A percentile compares a stretch with the other conserved stretches of the same genome.
Conservation (phyloP, 331 rosid species). For the Quercus lobata region DNA sequence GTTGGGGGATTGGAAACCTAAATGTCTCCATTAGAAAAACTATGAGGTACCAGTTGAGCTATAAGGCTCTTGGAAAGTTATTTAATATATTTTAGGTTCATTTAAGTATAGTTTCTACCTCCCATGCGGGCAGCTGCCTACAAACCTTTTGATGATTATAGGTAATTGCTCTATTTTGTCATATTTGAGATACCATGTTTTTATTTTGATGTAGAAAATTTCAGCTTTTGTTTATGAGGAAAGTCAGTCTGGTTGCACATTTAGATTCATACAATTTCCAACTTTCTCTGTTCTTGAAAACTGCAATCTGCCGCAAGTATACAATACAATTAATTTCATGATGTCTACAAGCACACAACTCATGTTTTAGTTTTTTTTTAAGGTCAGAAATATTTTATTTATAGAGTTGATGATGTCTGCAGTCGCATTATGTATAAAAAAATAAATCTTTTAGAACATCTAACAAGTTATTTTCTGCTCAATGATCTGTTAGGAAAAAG, state of each 20-base stretch:
- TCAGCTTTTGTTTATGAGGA: background rate
- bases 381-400: background rate
- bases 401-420: background rate
- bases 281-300: background rate
- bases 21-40: too few relatives aligned
- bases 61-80: background rate
- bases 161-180: background rate
- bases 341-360: background rate
- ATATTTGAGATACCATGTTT: background rate
- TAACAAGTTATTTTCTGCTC: slow-evolving; percentile 1
- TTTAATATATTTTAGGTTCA: slow-evolving; percentile 1
- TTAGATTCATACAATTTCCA: background rate
- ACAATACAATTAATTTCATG: background rate
- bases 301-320: background rate
- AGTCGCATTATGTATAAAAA: background rate
- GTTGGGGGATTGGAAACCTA: too few relatives aligned
- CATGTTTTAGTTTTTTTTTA: background rate
- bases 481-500: background rate
- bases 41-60: too few relatives aligned
- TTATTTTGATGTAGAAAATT: background rate
- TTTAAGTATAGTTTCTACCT: background rate
- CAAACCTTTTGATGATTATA: background rate
- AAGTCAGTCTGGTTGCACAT: slow-evolving; percentile 15
- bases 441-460: background rate
- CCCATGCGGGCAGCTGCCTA: background rate